Evolutionary conservation across 2,329 filamentous ascomycete species (phyloP).

Genomic region (Aspergillus sp.): DNA sequence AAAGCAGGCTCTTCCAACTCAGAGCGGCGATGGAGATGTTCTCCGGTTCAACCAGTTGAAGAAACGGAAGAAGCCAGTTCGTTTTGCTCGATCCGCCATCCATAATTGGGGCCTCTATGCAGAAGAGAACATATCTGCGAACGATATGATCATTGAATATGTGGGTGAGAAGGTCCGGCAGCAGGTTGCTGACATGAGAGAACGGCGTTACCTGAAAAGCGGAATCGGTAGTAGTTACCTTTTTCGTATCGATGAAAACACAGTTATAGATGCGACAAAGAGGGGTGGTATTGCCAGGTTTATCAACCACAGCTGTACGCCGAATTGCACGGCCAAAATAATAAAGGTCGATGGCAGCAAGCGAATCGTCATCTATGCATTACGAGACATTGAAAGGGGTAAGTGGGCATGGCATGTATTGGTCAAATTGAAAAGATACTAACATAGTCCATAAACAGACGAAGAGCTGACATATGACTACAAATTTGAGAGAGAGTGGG

Average conservation of each 20-base stretch:
- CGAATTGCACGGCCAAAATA: slow-evolving; percentile 98
- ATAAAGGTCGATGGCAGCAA: slow-evolving; percentile 98
- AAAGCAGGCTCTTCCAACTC: slow-evolving; percentile 71
- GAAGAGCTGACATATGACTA: slow-evolving; percentile 99
- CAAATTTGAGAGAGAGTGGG: slow-evolving; percentile 98
- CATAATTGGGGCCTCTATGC: slow-evolving; percentile 99
- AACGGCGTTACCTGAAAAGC: slow-evolving; percentile 89
- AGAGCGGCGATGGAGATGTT: slow-evolving; percentile 81
- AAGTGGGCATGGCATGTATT: slow-evolving; percentile 49
- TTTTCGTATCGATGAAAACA: slow-evolving; percentile 97
- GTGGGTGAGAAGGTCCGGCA: slow-evolving; percentile 97
- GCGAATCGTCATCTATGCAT: slow-evolving; percentile 96
- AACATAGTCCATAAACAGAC: slow-evolving; percentile 57
- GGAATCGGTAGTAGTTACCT: slow-evolving; percentile 97
- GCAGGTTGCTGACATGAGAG: slow-evolving; percentile 94
- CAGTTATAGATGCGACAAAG: slow-evolving; percentile 96
- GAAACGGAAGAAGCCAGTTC: slow-evolving; percentile 98
- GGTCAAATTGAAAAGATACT: slow-evolving; percentile 1
- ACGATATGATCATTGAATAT: slow-evolving; percentile 99
- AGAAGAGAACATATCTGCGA: slow-evolving; percentile 93
- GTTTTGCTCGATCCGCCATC: slow-evolving; percentile 95
- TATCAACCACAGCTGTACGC: slow-evolving; percentile 97
- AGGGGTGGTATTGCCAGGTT: slow-evolving; percentile 97
- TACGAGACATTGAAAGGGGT: slow-evolving; percentile 95
- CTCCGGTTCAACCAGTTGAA: slow-evolving; percentile 98